Conservation (phyloP, 2,329 filamentous ascomycete genomes). For the Stylonectria norvegica region DNA sequence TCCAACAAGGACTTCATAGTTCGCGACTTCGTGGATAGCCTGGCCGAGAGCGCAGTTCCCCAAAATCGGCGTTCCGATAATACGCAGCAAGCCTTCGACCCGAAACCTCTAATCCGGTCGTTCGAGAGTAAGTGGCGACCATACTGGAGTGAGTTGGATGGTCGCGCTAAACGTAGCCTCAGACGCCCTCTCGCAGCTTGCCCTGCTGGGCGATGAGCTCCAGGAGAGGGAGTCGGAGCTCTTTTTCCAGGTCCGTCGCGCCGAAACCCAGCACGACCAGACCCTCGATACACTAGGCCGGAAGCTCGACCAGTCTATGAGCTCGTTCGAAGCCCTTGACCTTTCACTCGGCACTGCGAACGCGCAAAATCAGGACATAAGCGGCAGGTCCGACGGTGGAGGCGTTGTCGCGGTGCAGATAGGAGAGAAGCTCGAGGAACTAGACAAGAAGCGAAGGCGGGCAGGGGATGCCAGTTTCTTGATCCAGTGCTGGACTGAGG, state of each 20-base stretch:
- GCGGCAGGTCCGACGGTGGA: constrained; percentile 50
- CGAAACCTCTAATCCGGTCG: constrained; percentile 91
- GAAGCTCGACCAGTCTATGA: constrained; percentile 89
- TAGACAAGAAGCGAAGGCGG: constrained; percentile 85
- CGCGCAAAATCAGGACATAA: constrained; percentile 31
- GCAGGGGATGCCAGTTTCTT: constrained; percentile 93
- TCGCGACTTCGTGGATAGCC: constrained; percentile 91
- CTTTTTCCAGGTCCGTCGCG: constrained; percentile 81
- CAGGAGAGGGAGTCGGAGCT: constrained; percentile 89
- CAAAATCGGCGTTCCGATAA: constrained; percentile 73
- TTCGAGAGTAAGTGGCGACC: constrained; percentile 65
- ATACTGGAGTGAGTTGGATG: background rate
- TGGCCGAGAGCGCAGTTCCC: constrained; percentile 82
- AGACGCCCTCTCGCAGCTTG: constrained; percentile 67
- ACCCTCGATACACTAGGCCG: constrained; percentile 83
- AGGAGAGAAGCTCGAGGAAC: constrained; percentile 86
- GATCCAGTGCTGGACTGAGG: constrained; percentile 95
- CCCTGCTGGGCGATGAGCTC: constrained; percentile 73
- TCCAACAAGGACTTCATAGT: constrained; percentile 93
- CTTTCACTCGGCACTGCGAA: constrained; percentile 68
- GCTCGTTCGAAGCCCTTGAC: constrained; percentile 87
- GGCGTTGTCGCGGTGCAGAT: constrained; percentile 94
- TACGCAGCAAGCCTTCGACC: constrained; percentile 70
- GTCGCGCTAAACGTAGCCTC: constrained; percentile 10
- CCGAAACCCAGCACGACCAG: constrained; percentile 87